These are phyloP conservation scores for Sporothrix globosa DNA, from an alignment of 2,329 filamentous ascomycete species.

Conservation along the genomic window DNA sequence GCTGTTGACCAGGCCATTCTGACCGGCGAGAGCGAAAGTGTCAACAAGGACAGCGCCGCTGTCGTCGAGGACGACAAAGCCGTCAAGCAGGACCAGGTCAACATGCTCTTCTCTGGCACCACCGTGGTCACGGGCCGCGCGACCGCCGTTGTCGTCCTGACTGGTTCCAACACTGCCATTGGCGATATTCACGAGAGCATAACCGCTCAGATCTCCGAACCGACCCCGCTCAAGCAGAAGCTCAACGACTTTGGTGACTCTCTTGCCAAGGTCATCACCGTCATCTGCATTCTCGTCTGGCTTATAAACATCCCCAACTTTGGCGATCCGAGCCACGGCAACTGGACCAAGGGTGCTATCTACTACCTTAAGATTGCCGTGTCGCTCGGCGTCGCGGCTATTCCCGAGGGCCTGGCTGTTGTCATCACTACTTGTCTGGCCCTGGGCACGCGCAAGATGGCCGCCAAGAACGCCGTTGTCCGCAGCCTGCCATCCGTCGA, in stretches of 20 bases:
- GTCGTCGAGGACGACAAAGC: constrained; percentile 76
- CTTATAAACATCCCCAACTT: constrained; percentile 98
- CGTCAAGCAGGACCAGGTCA: constrained; percentile 95
- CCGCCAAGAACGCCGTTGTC: constrained; percentile 95
- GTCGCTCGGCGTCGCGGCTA: constrained; percentile 94
- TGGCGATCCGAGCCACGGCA: constrained; percentile 88
- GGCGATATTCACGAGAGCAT: constrained; percentile 99
- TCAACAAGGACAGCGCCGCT: constrained; percentile 74
- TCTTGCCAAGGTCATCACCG: constrained; percentile 95
- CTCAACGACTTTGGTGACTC: constrained; percentile 96
- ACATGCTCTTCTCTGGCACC: constrained; percentile 98
- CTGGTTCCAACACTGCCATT: constrained; percentile 88
- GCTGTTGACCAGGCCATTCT: constrained; percentile 94
- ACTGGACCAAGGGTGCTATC: constrained; percentile 94
- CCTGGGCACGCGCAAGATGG: constrained; percentile 97
- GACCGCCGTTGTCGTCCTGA: constrained; percentile 86
- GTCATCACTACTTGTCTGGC: constrained; percentile 99
- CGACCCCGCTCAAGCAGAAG: constrained; percentile 97
- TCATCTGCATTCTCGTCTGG: constrained; percentile 96
- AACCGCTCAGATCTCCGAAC: constrained; percentile 94
- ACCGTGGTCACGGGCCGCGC: constrained; percentile 95
- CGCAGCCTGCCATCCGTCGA: constrained; percentile 95
- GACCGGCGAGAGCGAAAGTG: constrained; percentile 96
- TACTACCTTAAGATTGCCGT: constrained; percentile 99
- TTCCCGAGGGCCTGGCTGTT: constrained; percentile 94